Conservation (phyloP, 2,329 filamentous ascomycete genomes). For the Calonectria henricotiae region DNA sequence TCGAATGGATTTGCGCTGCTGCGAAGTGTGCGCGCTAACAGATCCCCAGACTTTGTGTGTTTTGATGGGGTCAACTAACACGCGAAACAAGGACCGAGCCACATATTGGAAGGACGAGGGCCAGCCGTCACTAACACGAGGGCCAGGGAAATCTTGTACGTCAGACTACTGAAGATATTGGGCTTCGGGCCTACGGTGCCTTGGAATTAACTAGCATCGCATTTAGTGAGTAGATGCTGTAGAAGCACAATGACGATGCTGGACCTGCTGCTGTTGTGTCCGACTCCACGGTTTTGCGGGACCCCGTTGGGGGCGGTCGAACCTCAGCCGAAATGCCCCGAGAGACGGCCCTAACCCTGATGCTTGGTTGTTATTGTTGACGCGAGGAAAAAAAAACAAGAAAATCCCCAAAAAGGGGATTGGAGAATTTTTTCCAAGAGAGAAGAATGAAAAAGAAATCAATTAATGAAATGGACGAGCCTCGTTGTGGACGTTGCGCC, state of each 20-base stretch:
- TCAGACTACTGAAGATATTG: conserved; percentile 12
- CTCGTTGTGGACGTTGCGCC: conserved; percentile 44
- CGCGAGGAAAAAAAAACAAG: neutral
- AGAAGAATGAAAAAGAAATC: conserved; percentile 42
- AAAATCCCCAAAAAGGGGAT: conserved; percentile 32
- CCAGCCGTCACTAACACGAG: conserved; percentile 51
- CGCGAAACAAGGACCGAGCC: conserved; percentile 31
- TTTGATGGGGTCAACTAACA: conserved; percentile 22
- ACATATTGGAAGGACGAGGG: conserved; percentile 38
- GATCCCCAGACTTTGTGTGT: conserved; percentile 44
- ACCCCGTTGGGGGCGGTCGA: conserved; percentile 3
- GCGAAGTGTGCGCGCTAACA: conserved; percentile 41
- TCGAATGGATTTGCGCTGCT: conserved; percentile 39
- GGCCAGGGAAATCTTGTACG: conserved; percentile 37
- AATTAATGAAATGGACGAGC: conserved; percentile 46
- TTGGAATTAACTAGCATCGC: conserved; percentile 25
- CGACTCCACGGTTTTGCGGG: conserved; percentile 30
- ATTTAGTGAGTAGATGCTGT: conserved; percentile 3
- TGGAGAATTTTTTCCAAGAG: conserved; percentile 30
- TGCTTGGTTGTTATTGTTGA: conserved; percentile 32
- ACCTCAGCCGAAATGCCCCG: conserved; percentile 35
- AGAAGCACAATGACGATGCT: conserved; percentile 46
- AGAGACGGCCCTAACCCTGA: conserved; percentile 18
- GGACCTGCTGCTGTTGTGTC: neutral
- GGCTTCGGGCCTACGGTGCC: conserved; percentile 13